Evolutionary conservation across 139 green algal species (phyloP).

Genomic region (Asterochloris erici): DNA sequence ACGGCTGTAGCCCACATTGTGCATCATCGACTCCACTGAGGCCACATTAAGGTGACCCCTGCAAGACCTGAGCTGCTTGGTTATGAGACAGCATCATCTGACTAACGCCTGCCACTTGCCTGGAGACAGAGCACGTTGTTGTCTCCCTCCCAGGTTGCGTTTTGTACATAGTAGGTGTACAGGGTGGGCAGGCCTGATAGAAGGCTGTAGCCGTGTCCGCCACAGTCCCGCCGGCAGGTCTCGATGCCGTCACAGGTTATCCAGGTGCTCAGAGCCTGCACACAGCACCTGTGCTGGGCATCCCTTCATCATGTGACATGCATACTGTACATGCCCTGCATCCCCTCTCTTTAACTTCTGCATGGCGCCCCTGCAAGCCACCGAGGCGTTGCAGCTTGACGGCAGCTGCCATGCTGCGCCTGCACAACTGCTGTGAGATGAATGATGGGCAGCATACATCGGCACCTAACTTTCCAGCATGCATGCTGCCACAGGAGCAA

Average conservation of each 20-base stretch:
- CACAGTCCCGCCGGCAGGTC: constrained; percentile 70
- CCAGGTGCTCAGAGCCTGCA: constrained; percentile 61
- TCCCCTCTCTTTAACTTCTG: no score
- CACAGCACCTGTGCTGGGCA: no score
- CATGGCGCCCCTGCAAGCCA: no score
- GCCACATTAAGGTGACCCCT: no score
- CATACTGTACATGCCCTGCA: not conserved
- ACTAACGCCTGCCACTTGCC: constrained; percentile 7
- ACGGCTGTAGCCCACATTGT: no score
- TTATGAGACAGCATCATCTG: no score
- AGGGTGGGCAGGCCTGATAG: constrained; percentile 79
- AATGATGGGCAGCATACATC: no score
- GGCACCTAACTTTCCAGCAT: no score
- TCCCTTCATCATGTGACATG: not conserved
- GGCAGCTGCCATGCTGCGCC: not conserved
- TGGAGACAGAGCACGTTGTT: constrained; percentile 87
- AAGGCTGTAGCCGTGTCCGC: constrained; percentile 88
- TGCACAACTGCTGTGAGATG: no score
- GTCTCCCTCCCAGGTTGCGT: constrained; percentile 93
- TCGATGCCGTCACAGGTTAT: constrained; percentile 77
- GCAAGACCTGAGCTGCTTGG: no score
- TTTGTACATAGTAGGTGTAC: constrained; percentile 83
- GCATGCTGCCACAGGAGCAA: no score
- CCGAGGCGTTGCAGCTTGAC: not conserved
- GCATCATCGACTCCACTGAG: no score